phyloP scores from a whole-genome alignment of 768 basidiomycete species.

The Gloeopeniophorella convolvens region DNA sequence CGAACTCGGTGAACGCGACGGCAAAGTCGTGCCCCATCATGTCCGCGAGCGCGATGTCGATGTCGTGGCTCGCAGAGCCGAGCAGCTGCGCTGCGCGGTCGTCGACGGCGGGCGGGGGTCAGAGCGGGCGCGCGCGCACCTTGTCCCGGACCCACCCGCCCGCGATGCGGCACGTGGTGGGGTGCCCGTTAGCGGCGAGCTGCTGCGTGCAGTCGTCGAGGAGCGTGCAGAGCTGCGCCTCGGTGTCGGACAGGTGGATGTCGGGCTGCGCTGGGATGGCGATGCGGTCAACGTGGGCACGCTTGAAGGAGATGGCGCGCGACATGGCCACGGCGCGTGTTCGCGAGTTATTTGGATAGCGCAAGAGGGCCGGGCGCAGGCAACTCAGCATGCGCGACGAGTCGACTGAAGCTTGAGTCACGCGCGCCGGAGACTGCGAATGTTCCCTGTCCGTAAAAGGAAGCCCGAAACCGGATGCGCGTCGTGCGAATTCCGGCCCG shows the following conservation, averaged over 20 bases:
- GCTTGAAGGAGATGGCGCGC: slow-evolving; percentile 7
- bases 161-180: slow-evolving; percentile 79
- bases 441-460: too few species aligned
- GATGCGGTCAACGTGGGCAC: slow-evolving; percentile 23
- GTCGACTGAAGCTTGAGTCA: too few species aligned
- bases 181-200: slow-evolving; percentile 45
- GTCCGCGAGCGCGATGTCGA: slow-evolving; percentile 84
- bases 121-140: slow-evolving; percentile 39
- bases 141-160: slow-evolving; percentile 99
- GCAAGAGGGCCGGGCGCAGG: too few species aligned
- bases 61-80: slow-evolving; percentile 76
- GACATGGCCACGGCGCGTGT: slow-evolving; percentile 28
- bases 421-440: too few species aligned
- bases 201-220: slow-evolving; percentile 70
- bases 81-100: slow-evolving; percentile 63
- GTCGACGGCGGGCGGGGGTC: not conserved
- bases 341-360: not conserved
- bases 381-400: too few species aligned
- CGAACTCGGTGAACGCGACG: slow-evolving; percentile 61
- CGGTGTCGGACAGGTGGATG: slow-evolving; percentile 58
- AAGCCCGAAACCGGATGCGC: too few species aligned
- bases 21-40: slow-evolving; percentile 93
- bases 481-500: too few species aligned
- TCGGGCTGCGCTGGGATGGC: slow-evolving; percentile 27
- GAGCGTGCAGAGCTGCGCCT: slow-evolving; percentile 65